Evolutionary conservation across 805 yeast genomes (phyloP), one percentile per base, ranked within the genome.

Genomic region (Yamadazyma takamatsuzukensis): DNA sequence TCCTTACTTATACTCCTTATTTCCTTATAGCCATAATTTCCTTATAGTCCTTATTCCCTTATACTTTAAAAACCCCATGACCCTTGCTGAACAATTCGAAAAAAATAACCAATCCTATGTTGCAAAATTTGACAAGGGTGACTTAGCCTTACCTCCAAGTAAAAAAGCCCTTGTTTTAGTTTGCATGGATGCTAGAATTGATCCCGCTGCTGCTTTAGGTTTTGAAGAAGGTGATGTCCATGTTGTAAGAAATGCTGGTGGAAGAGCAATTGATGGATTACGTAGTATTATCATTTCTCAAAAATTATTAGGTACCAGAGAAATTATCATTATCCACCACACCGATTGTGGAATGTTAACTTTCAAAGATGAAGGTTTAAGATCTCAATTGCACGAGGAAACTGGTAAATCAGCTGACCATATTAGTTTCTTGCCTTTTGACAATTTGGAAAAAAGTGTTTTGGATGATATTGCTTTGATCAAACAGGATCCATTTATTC

Each of bases 311-410:
- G 67, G 67, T 2, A 65, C 71, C 3, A 46, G 53, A 32, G 71
- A 65, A 34, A 57, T 63, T 16, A 57, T 65, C 13, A 51, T 65
- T 30, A 33, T 60, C 31, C 70, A 62, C 42, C 69, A 63, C 34
- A 63, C 70, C 9, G 70, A 65, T 39, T 65, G 71, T 47, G 70
- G 71, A 4, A 65, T 65, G 71, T 44, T 65, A 25, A 63, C 69
- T 1, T 65, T 65, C 39, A 37, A 36, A 2, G 69, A 65, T 29
- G 56, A 51, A 6, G 40, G 39, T 5, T 36, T 64, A 13, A 41
- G 69, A 31, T 41, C 27, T 1, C 47, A 56, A 25, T 37, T 64
- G 24, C 41, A 44, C 29, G 31, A 53, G 19, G 64, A 64, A 23
- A 51, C 59, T 6, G 61, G 57, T 4, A 50, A 43, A 6, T 37